Conservation (phyloP, 2,329 filamentous ascomycete genomes). For the Phoma sp. region DNA sequence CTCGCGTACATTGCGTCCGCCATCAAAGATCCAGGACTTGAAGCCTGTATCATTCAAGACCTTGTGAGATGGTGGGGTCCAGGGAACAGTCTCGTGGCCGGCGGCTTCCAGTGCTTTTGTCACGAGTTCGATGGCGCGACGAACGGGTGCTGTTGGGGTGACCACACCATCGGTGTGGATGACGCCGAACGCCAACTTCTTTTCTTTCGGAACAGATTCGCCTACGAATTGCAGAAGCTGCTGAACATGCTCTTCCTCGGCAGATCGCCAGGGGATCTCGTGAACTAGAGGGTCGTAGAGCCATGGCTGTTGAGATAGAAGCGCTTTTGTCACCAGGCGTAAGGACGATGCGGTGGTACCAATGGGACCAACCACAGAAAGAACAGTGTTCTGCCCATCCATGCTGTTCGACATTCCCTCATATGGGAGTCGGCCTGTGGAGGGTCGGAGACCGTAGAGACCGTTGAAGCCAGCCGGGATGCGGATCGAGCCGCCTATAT, state of each 20-base stretch:
- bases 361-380: slow-evolving; percentile 70
- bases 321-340: slow-evolving; percentile 62
- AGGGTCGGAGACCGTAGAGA: slow-evolving; percentile 62
- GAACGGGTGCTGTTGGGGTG: slow-evolving; percentile 46
- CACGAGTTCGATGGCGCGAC: slow-evolving; percentile 41
- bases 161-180: slow-evolving; percentile 46
- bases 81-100: slow-evolving; percentile 42
- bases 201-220: slow-evolving; percentile 1
- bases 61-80: slow-evolving; percentile 37
- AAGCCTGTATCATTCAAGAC: slow-evolving; percentile 28
- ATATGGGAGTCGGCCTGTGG: slow-evolving; percentile 58
- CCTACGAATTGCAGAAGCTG: slow-evolving; percentile 41
- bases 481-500: slow-evolving; percentile 64
- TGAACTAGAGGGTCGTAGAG: slow-evolving; percentile 69
- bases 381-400: slow-evolving; percentile 69
- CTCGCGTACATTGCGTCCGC: slow-evolving; percentile 36
- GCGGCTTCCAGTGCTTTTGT: slow-evolving; percentile 29
- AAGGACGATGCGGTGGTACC: slow-evolving; percentile 63
- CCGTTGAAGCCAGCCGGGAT: slow-evolving; percentile 67
- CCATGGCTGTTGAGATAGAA: slow-evolving; percentile 70
- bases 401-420: slow-evolving; percentile 64
- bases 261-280: slow-evolving; percentile 70
- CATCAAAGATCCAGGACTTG: slow-evolving; percentile 44
- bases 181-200: slow-evolving; percentile 43
- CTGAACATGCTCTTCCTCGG: slow-evolving; percentile 43